Evolutionary conservation across 768 basidiomycete species (phyloP).

Genomic region (Suillus cothurnatus): DNA sequence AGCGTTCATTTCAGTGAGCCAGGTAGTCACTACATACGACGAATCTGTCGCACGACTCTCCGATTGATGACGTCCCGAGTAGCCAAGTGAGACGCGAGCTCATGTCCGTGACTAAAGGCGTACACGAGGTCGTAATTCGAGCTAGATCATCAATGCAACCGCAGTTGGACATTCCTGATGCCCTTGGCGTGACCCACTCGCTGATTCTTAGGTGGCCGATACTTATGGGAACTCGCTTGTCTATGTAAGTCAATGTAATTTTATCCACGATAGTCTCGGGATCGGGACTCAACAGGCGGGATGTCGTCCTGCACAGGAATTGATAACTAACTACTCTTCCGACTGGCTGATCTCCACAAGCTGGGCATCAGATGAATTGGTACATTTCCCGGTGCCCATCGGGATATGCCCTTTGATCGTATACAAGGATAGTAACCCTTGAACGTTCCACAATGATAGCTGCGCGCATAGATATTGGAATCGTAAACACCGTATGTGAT

Average conservation of each 20-base stretch:
- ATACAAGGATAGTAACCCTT: background rate
- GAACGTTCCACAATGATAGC: background rate
- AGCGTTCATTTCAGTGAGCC: too few species aligned
- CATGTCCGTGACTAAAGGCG: background rate
- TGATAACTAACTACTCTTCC: background rate
- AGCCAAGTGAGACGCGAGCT: constrained; percentile 3
- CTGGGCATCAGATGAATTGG: background rate
- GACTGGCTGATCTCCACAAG: background rate
- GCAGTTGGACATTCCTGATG: constrained; percentile 27
- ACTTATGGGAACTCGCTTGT: constrained; percentile 34
- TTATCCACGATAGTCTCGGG: background rate
- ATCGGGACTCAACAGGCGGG: background rate
- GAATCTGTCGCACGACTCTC: too few species aligned
- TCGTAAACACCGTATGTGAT: background rate
- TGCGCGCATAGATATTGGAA: background rate
- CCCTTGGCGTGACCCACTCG: constrained; percentile 42
- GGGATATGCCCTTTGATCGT: background rate
- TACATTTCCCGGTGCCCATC: background rate
- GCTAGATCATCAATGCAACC: constrained; percentile 10
- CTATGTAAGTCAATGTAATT: background rate
- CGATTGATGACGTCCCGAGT: background rate
- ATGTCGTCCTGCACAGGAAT: background rate
- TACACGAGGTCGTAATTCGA: background rate
- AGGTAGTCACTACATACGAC: too few species aligned
- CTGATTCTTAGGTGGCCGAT: constrained; percentile 33